phyloP scores from a whole-genome alignment of 345 rosid species.

The Pistacia vera region DNA sequence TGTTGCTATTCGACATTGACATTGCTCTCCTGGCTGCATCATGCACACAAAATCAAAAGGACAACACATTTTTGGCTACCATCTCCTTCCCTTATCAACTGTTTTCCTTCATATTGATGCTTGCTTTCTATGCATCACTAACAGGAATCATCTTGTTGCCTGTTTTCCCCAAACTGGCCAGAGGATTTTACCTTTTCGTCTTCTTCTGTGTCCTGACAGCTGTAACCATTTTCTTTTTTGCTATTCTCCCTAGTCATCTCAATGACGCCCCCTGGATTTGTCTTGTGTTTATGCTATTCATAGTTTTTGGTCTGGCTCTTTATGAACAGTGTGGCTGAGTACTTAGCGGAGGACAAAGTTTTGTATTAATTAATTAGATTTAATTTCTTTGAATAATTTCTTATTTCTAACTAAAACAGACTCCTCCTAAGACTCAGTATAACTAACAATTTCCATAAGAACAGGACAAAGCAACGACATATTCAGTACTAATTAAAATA shows the following conservation, averaged over 20 bases:
- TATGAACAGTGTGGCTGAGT: conserved; percentile 3
- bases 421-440: no score
- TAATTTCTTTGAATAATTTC: no score
- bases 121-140: conserved; percentile 5
- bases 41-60: neutral
- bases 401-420: no score
- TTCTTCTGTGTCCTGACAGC: conserved; percentile 4
- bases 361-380: neutral
- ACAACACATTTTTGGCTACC: neutral
- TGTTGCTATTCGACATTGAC: conserved; percentile 7
- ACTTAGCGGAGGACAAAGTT: neutral
- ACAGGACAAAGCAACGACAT: no score
- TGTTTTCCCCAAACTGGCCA: neutral
- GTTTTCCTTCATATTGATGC: neutral
- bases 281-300: neutral
- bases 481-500: no score
- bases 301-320: neutral
- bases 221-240: conserved; percentile 3
- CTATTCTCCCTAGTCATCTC: neutral
- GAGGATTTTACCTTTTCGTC: conserved; percentile 1
- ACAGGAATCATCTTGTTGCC: conserved; percentile 4
- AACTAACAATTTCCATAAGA: no score
- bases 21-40: conserved; percentile 14
- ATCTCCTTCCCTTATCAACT: neutral
- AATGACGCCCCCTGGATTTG: conserved; percentile 1